A percentile compares a stretch with the other conserved stretches of the same genome.
phyloP scores from a whole-genome alignment of 345 rosid species.

The Passiflora organensis region DNA sequence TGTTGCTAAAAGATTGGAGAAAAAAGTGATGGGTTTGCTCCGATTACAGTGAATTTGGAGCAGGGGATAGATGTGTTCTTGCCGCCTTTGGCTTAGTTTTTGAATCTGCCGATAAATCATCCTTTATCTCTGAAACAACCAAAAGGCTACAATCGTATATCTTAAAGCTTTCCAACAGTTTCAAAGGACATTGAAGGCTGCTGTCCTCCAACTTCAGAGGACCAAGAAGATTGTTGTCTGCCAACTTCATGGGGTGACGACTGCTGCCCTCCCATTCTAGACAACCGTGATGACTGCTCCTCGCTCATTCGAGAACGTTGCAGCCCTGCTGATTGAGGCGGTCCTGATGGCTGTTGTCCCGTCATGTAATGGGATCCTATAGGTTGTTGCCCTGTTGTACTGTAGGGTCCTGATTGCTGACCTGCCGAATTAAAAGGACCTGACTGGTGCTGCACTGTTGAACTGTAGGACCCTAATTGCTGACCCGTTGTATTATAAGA shows the following conservation, averaged over 20 bases:
- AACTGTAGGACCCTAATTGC: neutral
- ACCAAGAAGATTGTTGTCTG: slow-evolving; percentile 6
- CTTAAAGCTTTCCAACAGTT: neutral
- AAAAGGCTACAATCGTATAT: too few relatives aligned
- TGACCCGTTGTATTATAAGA: neutral
- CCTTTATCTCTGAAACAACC: too few relatives aligned
- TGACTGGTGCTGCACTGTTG: slow-evolving; percentile 16
- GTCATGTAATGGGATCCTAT: neutral
- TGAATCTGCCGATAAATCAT: too few relatives aligned
- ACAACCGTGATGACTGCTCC: slow-evolving; percentile 12
- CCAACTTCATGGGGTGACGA: slow-evolving; percentile 4
- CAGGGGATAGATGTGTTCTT: too few relatives aligned
- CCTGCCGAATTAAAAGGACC: slow-evolving; percentile 12
- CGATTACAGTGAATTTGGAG: too few relatives aligned
- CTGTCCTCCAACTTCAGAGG: slow-evolving; percentile 1
- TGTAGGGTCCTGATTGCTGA: slow-evolving; percentile 2
- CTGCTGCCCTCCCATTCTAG: slow-evolving; percentile 14
- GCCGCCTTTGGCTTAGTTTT: too few relatives aligned
- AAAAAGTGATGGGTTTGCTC: too few relatives aligned
- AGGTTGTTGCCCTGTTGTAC: slow-evolving; percentile 3
- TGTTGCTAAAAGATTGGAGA: too few relatives aligned
- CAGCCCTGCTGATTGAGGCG: slow-evolving; percentile 9
- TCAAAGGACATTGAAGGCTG: slow-evolving; percentile 7
- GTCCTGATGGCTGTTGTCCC: slow-evolving; percentile 20
- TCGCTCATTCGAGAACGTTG: slow-evolving; percentile 8